phyloP scores from a whole-genome alignment of 179 eudicot genomes.

The Heliamphora pulchella region DNA sequence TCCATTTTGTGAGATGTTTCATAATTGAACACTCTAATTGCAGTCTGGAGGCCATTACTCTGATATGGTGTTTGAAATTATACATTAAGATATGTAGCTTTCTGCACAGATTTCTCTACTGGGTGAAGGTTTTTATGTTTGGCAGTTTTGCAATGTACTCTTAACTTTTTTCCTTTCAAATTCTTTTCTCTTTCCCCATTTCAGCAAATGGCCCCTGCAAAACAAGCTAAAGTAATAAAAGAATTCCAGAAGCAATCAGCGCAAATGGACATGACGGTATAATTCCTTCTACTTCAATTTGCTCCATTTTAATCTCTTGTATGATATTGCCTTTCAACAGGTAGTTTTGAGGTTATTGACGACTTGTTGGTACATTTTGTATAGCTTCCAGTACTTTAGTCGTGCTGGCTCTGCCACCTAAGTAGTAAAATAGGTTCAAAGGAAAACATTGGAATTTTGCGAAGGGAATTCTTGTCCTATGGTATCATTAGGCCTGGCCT shows the following conservation, averaged over 20 bases:
- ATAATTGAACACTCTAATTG: background rate
- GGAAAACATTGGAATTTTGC: background rate
- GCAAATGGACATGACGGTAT: slow-evolving; percentile 95
- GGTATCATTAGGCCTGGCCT: background rate
- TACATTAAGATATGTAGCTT: background rate
- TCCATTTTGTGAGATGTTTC: background rate
- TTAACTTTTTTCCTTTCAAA: background rate
- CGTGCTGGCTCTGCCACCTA: background rate
- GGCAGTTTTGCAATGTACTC: too few species aligned
- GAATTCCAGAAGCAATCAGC: slow-evolving; percentile 91
- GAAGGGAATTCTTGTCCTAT: too few species aligned
- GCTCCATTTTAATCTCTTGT: background rate
- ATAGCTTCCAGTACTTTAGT: background rate
- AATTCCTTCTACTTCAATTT: slow-evolving; percentile 1
- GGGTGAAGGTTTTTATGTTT: background rate
- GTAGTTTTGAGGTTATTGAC: background rate
- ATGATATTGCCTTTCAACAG: background rate
- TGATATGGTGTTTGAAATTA: background rate
- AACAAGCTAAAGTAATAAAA: slow-evolving; percentile 70
- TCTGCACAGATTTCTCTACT: background rate
- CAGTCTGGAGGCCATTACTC: background rate
- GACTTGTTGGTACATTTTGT: background rate
- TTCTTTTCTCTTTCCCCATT: background rate
- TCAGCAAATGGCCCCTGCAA: slow-evolving; percentile 96
- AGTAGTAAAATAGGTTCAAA: background rate